Percentiles rank a stretch among this genome's conserved stretches.
These are phyloP conservation scores for Calonectria pauciramosa DNA, from an alignment of 2,329 filamentous ascomycete genomes.

Conservation along the genomic window DNA sequence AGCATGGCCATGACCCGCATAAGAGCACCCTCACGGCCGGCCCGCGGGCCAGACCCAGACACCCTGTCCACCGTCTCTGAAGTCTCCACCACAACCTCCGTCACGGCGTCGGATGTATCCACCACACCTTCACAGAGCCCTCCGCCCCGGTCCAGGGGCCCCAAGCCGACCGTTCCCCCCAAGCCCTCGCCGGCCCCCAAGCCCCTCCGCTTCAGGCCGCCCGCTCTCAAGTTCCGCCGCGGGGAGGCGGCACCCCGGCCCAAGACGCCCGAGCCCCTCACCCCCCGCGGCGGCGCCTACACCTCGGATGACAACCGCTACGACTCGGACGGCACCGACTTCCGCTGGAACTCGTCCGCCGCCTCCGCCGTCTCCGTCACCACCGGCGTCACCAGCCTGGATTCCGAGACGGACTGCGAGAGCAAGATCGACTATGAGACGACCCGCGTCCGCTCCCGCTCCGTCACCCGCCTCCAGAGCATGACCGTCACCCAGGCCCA, in stretches of 20 bases:
- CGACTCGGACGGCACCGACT: conserved; percentile 42
- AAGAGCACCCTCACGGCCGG: conserved; percentile 39
- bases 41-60: conserved; percentile 37
- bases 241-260: conserved; percentile 29
- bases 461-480: conserved; percentile 34
- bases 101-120: conserved; percentile 17
- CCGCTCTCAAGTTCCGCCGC: conserved; percentile 42
- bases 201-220: conserved; percentile 42
- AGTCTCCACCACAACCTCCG: conserved; percentile 32
- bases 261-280: conserved; percentile 37
- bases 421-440: conserved; percentile 28
- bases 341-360: conserved; percentile 40
- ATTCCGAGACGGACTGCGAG: conserved; percentile 35
- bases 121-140: conserved; percentile 23
- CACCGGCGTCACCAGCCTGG: conserved; percentile 42
- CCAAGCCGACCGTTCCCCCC: conserved; percentile 3
- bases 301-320: conserved; percentile 42
- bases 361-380: conserved; percentile 39
- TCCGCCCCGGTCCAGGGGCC: conserved; percentile 13
- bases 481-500: conserved; percentile 24
- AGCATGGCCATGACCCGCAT: conserved; percentile 25
- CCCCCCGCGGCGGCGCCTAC: conserved; percentile 37
- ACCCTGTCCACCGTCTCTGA: conserved; percentile 45
- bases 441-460: conserved; percentile 37
- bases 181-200: conserved; percentile 19